Evolutionary conservation across 2,329 filamentous ascomycete species (phyloP).

Genomic region (Colletotrichum euphorbiae): DNA sequence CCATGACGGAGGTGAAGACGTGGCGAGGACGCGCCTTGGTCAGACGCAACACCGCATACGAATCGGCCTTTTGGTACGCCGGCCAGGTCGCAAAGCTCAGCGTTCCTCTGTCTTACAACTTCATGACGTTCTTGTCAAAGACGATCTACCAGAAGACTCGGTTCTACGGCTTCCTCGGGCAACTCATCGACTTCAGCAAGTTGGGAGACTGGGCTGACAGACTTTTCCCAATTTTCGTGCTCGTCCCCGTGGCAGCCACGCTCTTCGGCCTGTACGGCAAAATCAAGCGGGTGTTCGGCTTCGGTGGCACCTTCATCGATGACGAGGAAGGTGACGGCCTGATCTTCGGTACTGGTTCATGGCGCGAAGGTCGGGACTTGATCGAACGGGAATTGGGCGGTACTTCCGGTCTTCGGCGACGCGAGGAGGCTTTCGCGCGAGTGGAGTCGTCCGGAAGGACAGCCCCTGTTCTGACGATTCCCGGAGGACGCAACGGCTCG

Average conservation of each 20-base stretch:
- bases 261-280: slow-evolving; percentile 91
- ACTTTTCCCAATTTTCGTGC: slow-evolving; percentile 88
- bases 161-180: slow-evolving; percentile 89
- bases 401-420: slow-evolving; percentile 64
- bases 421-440: slow-evolving; percentile 56
- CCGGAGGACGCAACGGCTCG: slow-evolving; percentile 51
- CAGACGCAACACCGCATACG: slow-evolving; percentile 88
- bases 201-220: slow-evolving; percentile 87
- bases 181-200: slow-evolving; percentile 83
- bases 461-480: slow-evolving; percentile 62
- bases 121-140: slow-evolving; percentile 86
- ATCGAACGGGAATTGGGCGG: slow-evolving; percentile 88
- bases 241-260: slow-evolving; percentile 86
- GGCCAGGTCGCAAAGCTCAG: slow-evolving; percentile 92
- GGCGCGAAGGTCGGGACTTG: slow-evolving; percentile 91
- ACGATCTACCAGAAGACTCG: slow-evolving; percentile 80
- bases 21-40: slow-evolving; percentile 96
- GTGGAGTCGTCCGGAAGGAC: slow-evolving; percentile 49
- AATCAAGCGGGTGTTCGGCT: slow-evolving; percentile 80
- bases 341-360: slow-evolving; percentile 81
- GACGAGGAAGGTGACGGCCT: slow-evolving; percentile 75
- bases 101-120: slow-evolving; percentile 95
- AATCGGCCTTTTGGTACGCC: slow-evolving; percentile 96
- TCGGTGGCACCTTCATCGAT: slow-evolving; percentile 79
- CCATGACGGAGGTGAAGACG: slow-evolving; percentile 93